Evolutionary conservation across 257 asterid genomes (phyloP), one percentile per base, ranked within the genome.

Genomic region (Capsicum baccatum): DNA sequence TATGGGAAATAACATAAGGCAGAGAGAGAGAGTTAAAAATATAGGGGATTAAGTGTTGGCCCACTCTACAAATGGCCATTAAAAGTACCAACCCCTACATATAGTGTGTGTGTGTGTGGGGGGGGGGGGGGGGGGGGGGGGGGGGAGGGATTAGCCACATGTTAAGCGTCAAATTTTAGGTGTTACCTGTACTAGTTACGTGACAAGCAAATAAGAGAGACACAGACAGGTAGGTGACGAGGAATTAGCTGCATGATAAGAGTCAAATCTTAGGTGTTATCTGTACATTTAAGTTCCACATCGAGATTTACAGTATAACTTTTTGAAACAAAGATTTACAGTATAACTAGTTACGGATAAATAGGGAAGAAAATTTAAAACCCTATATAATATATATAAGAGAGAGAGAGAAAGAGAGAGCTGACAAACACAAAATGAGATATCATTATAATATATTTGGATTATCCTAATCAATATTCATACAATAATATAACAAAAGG

Each of bases 401-500:
- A 54, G 54, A 54, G 62, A 76, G 64, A 54, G 54, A 54, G 62
- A 50, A 37, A 39, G 44, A 39, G 44, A 39, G 44, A 74, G 81
- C 12, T 21, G 44, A 74, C 21, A 50, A 13, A 74, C 21, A 44
- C 44, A 76, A 52, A 52, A 76, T 76, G 81, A 76, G 17, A 14
- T 74, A 19, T 21, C 37, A 74, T 12, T n/a, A 74, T 50, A 54
- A 21, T 74, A 52, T n/a, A 26, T 55, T 74, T 21, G 62, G 80
- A 74, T 14, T 74, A 73, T 50, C 42, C 80, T 48, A 21, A 74
- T 48, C 44, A 73, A 73, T 48, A 50, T 19, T 48, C 44, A 74
- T 74, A 74, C 19, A 73, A 73, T n/a, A 73, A 48, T 19, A 73
- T n/a, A 56, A 54, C 47, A 84, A 59, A 67, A 74, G 60, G 60